phyloP scores from a whole-genome alignment of 106 monocot species.

The Dendrobium nobile region DNA sequence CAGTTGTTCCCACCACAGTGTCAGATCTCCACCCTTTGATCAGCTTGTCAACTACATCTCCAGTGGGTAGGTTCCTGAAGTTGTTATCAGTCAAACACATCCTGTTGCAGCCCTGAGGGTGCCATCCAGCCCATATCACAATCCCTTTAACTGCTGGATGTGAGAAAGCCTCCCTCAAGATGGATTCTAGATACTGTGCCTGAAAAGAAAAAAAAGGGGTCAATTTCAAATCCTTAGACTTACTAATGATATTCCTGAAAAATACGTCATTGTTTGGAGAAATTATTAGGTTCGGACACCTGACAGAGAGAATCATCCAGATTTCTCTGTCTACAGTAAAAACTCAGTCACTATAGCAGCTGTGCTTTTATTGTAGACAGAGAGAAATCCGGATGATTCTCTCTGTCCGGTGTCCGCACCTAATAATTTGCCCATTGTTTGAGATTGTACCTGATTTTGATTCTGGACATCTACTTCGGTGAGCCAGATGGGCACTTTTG shows the following conservation, averaged over 20 bases:
- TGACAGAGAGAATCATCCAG: too few relatives aligned
- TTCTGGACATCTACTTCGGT: constrained; percentile 66
- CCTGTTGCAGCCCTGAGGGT: constrained; percentile 36
- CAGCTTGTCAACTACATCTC: constrained; percentile 70
- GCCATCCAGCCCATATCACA: constrained; percentile 71
- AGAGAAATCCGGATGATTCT: too few relatives aligned
- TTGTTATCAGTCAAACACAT: constrained; percentile 83
- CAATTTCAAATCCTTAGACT: too few relatives aligned
- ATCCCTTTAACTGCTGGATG: constrained; percentile 76
- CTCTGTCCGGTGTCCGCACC: too few relatives aligned
- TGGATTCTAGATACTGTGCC: constrained; percentile 49
- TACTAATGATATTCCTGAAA: not conserved
- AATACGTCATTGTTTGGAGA: too few relatives aligned
- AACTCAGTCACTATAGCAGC: too few relatives aligned
- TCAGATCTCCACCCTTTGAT: constrained; percentile 39
- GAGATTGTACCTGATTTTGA: constrained; percentile 32
- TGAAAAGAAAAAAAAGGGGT: constrained; percentile 5
- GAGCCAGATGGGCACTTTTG: constrained; percentile 64
- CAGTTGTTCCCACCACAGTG: constrained; percentile 16
- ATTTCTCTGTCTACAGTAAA: too few relatives aligned
- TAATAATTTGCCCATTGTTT: too few relatives aligned
- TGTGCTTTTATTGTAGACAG: too few relatives aligned
- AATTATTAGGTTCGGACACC: too few relatives aligned
- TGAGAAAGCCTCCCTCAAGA: constrained; percentile 61
- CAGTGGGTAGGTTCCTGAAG: constrained; percentile 64